phyloP scores from a whole-genome alignment of 176 grass and related monocot species.

The Pharus latifolius region DNA sequence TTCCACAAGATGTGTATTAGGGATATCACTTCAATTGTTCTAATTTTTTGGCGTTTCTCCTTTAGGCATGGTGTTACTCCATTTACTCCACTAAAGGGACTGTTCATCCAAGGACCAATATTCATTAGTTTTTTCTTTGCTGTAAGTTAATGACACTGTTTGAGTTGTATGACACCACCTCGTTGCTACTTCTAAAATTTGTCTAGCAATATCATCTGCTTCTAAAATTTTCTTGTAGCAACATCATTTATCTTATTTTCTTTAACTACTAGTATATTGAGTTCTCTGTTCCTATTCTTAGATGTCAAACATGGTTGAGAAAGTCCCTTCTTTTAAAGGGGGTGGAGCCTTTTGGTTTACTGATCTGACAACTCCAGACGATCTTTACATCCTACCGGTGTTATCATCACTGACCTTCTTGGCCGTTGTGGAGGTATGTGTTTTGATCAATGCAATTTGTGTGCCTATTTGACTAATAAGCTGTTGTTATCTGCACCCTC shows the following conservation, averaged over 20 bases:
- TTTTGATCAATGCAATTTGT: neutral
- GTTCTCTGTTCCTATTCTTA: conserved; percentile 28
- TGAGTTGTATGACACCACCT: neutral
- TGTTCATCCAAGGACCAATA: conserved; percentile 76
- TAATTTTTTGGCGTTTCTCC: neutral
- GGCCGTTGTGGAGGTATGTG: conserved; percentile 67
- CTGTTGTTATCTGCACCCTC: no score
- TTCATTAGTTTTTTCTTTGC: conserved; percentile 93
- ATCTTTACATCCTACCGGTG: conserved; percentile 54
- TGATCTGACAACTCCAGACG: conserved; percentile 86
- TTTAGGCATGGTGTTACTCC: conserved; percentile 63
- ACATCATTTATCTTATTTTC: conserved; percentile 5
- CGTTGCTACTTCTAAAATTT: neutral
- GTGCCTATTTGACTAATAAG: no score
- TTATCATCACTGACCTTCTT: conserved; percentile 69
- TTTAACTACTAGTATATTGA: neutral
- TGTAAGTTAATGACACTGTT: conserved; percentile 36
- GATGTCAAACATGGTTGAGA: conserved; percentile 97
- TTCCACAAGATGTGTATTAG: neutral
- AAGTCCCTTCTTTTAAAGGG: conserved; percentile 87
- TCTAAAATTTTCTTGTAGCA: neutral
- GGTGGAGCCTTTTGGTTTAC: conserved; percentile 95
- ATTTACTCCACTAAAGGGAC: conserved; percentile 67
- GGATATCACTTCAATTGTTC: neutral
- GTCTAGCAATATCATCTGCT: neutral